These are phyloP conservation scores for Globisporangium polare DNA, from an alignment of 352 stramenopile species.

Conservation along the genomic window DNA sequence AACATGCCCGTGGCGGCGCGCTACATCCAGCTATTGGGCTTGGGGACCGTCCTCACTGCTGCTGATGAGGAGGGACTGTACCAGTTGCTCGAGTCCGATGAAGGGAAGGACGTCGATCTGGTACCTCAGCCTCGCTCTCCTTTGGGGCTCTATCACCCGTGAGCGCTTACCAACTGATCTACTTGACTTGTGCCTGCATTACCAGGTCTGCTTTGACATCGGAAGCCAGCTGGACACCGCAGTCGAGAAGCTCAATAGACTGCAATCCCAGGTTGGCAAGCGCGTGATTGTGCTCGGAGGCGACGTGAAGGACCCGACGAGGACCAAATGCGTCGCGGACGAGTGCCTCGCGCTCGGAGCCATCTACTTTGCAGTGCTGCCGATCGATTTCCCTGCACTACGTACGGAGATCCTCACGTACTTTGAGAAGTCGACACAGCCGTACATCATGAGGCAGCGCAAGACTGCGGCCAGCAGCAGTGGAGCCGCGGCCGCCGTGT, in stretches of 20 bases:
- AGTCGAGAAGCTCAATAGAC: slow-evolving; percentile 30
- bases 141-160: neutral
- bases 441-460: slow-evolving; percentile 52
- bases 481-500: slow-evolving; percentile 15
- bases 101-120: slow-evolving; percentile 38
- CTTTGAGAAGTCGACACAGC: slow-evolving; percentile 51
- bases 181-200: neutral
- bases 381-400: slow-evolving; percentile 54
- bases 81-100: slow-evolving; percentile 27
- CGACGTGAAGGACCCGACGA: slow-evolving; percentile 25
- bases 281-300: slow-evolving; percentile 61
- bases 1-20: slow-evolving; percentile 47
- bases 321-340: slow-evolving; percentile 27
- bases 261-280: slow-evolving; percentile 35
- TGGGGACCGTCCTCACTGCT: slow-evolving; percentile 46
- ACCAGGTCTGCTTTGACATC: slow-evolving; percentile 64
- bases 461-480: slow-evolving; percentile 15
- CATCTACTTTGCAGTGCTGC: slow-evolving; percentile 56
- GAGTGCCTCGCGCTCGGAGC: slow-evolving; percentile 46
- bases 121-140: slow-evolving; percentile 21
- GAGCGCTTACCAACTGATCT: neutral
- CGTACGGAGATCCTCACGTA: slow-evolving; percentile 49
- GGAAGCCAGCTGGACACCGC: slow-evolving; percentile 41
- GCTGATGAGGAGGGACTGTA: slow-evolving; percentile 35
- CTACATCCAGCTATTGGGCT: slow-evolving; percentile 68